Evolutionary conservation across 495 filamentous ascomycete species (phyloP).

Genomic region (Pyrenopolyporus hunteri): DNA sequence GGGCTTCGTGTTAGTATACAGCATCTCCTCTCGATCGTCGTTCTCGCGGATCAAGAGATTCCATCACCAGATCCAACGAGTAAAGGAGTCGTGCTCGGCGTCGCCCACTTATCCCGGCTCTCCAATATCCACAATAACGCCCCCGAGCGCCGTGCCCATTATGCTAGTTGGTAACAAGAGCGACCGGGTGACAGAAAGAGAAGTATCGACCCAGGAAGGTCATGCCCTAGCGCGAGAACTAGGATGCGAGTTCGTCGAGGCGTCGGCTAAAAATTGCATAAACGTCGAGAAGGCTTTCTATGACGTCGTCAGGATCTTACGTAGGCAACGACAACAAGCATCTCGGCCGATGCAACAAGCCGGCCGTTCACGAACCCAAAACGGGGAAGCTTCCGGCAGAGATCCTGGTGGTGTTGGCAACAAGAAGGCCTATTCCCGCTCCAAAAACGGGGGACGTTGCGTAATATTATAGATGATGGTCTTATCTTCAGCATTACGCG

Average conservation of each 20-base stretch:
- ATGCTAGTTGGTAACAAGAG: slow-evolving; percentile 99
- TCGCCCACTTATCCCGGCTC: slow-evolving; percentile 74
- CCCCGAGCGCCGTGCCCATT: slow-evolving; percentile 78
- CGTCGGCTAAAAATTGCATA: slow-evolving; percentile 98
- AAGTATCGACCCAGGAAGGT: slow-evolving; percentile 96
- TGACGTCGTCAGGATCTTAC: slow-evolving; percentile 90
- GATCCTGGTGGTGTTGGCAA: slow-evolving; percentile 29
- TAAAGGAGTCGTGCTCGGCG: slow-evolving; percentile 89
- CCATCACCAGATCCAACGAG: slow-evolving; percentile 94
- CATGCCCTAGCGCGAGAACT: slow-evolving; percentile 89
- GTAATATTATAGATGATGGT: slow-evolving; percentile 34
- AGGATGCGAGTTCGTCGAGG: slow-evolving; percentile 96
- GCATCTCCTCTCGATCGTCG: slow-evolving; percentile 93
- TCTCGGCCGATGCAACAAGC: slow-evolving; percentile 45
- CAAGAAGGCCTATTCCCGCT: slow-evolving; percentile 21
- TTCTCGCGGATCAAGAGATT: slow-evolving; percentile 95
- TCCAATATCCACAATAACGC: slow-evolving; percentile 56
- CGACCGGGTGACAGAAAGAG: slow-evolving; percentile 92
- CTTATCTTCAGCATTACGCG: slow-evolving; percentile 11
- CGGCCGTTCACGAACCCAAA: slow-evolving; percentile 33
- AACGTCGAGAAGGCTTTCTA: slow-evolving; percentile 99
- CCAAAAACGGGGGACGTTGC: slow-evolving; percentile 25
- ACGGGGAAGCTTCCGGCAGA: slow-evolving; percentile 30
- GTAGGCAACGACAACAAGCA: slow-evolving; percentile 73
- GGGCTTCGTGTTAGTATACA: slow-evolving; percentile 97